Base-by-base conservation (phyloP, 1,284 basidiomycete species). In the Heterobasidion annosum region DNA sequence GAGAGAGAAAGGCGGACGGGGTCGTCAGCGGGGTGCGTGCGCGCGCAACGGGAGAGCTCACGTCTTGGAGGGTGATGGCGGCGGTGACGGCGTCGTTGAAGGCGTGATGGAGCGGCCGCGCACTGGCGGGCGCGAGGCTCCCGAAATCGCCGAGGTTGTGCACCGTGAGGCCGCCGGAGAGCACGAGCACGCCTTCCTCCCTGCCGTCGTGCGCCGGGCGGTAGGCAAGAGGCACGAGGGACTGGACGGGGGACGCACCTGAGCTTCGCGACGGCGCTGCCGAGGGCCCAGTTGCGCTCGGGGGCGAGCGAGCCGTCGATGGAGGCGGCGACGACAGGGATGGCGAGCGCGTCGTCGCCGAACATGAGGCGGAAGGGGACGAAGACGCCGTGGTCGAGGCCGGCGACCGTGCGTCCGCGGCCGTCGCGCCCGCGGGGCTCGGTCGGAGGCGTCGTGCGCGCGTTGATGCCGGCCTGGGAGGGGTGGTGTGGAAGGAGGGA, bases 331-430 rank as follows among this genome's bases (percentile, higher is more conserved):
- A 88, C 77, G 59, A 88, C 75, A 3, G 86, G 85, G 8, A 88
- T 68, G 8, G 76, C 73, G 33, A 64, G 73, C 55, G 81, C 76
- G 55, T 75, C 71, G 43, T 85, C 78, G 12, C 83, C 83, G 61
- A 90, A 89, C 88, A 90, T 91, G 54, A 85, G 65, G 49, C 76
- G 73, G 73, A 90, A 89, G 0, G 88, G 88, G 8, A 90, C 73
- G 64, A 91, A 90, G 50, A 87, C 82, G 35, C 86, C 85, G 61
- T 88, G 85, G 61, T 87, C 86, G 8, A 76, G 60, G 8, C 70
- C 84, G 1, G 85, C 79, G 2, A 82, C 83, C 45, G 63, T 53
- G 63, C 79, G 83, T 0, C 84, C 83, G n/a, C 83, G 70, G 3
- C 88, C 88, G 61, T 90, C 88, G 52, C 67, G 61, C 2, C 88